Conservation (phyloP, 1,284 basidiomycete species). For the Cutaneotrichosporon dermatis region DNA sequence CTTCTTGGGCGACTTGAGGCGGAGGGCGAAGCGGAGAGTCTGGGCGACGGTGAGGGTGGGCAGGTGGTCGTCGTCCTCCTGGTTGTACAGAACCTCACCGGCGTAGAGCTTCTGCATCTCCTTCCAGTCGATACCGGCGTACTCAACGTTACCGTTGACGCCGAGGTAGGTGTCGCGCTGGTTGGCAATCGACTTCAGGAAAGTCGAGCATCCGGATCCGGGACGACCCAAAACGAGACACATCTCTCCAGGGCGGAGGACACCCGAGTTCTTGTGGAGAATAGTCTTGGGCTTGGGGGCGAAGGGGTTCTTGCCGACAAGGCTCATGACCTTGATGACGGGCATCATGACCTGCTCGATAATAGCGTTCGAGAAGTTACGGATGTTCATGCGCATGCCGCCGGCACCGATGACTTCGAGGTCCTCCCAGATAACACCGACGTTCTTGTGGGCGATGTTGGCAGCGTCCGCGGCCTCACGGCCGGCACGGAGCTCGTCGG, state of each 20-base stretch:
- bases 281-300: slow-evolving; percentile 51
- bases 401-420: slow-evolving; percentile 65
- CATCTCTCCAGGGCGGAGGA: slow-evolving; percentile 64
- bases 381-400: slow-evolving; percentile 63
- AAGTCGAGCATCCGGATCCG: slow-evolving; percentile 46
- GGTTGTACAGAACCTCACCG: slow-evolving; percentile 64
- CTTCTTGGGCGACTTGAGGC: slow-evolving; percentile 55
- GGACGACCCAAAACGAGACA: slow-evolving; percentile 56
- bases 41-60: slow-evolving; percentile 60
- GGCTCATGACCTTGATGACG: slow-evolving; percentile 30
- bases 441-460: slow-evolving; percentile 75
- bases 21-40: slow-evolving; percentile 56
- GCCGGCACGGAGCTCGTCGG: slow-evolving; percentile 67
- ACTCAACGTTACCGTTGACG: slow-evolving; percentile 56
- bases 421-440: slow-evolving; percentile 57
- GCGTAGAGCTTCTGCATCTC: slow-evolving; percentile 55
- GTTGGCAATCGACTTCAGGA: slow-evolving; percentile 56
- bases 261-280: slow-evolving; percentile 61
- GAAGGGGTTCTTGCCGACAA: slow-evolving; percentile 19
- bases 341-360: slow-evolving; percentile 51
- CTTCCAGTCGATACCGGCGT: slow-evolving; percentile 55
- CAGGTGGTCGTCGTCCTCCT: slow-evolving; percentile 62
- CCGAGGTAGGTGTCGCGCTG: slow-evolving; percentile 52
- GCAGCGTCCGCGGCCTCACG: slow-evolving; percentile 63
- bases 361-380: slow-evolving; percentile 51